phyloP scores from a whole-genome alignment of 106 monocot genomes.

The Amphibolis antarctica region DNA sequence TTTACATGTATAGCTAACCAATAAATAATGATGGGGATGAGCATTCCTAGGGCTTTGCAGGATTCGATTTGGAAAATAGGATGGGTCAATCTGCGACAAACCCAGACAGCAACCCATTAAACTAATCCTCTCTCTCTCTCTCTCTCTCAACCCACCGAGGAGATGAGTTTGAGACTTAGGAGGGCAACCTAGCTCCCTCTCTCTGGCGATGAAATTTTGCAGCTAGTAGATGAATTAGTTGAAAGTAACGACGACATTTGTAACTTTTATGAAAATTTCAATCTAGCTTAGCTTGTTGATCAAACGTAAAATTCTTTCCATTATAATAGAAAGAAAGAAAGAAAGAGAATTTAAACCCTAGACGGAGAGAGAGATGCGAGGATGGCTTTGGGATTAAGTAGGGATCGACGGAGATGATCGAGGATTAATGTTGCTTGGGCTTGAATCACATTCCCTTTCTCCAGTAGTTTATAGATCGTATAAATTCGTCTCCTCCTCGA shows the following conservation, averaged over 20 bases:
- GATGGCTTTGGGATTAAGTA: too few relatives aligned
- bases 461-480: not conserved
- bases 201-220: too few relatives aligned
- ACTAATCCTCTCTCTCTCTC: slow-evolving; percentile 9
- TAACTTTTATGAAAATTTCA: too few relatives aligned
- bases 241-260: too few relatives aligned
- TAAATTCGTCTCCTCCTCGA: slow-evolving; percentile 7
- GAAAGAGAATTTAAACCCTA: too few relatives aligned
- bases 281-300: too few relatives aligned
- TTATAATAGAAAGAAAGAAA: too few relatives aligned
- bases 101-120: slow-evolving; percentile 20
- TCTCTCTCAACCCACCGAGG: not conserved
- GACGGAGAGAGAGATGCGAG: too few relatives aligned
- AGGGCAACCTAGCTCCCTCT: not conserved
- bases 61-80: slow-evolving; percentile 50
- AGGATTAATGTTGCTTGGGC: too few relatives aligned
- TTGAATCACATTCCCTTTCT: not conserved
- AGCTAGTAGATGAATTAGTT: too few relatives aligned
- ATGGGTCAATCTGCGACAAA: slow-evolving; percentile 32
- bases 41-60: slow-evolving; percentile 37
- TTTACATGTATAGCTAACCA: slow-evolving; percentile 7
- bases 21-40: slow-evolving; percentile 11
- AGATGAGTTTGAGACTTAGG: not conserved
- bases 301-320: too few relatives aligned
- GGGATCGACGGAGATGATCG: too few relatives aligned